Conservation (phyloP, 2,329 filamentous ascomycete species). For the Raffaelea arxii region DNA sequence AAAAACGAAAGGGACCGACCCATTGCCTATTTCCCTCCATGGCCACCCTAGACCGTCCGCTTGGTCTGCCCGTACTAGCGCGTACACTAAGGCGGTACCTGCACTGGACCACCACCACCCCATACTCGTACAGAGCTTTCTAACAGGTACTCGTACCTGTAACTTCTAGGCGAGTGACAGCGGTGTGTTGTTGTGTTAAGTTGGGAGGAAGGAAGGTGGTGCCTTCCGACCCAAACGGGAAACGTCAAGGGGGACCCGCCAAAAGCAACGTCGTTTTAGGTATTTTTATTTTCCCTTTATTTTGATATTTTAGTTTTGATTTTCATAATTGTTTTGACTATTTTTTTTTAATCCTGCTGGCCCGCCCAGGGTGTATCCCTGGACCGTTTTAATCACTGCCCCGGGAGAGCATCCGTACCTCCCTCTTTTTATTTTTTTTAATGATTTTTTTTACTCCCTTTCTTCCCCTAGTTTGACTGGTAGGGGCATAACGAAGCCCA, state of each 20-base stretch:
- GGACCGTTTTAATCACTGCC: constrained; percentile 7
- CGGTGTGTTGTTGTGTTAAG: too few relatives aligned
- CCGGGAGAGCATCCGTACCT: background rate
- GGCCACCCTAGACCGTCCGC: too few relatives aligned
- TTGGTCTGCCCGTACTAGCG: constrained; percentile 1
- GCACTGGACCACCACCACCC: background rate
- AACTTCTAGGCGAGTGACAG: too few relatives aligned
- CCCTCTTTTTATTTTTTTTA: background rate
- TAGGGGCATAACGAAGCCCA: too few relatives aligned
- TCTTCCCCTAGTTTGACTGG: background rate
- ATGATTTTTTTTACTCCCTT: too few relatives aligned
- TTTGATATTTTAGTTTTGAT: background rate
- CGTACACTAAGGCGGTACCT: constrained; percentile 7
- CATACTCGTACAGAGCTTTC: too few relatives aligned
- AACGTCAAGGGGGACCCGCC: constrained; percentile 2
- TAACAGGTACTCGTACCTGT: background rate
- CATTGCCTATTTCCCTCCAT: too few relatives aligned
- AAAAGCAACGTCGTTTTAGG: constrained; percentile 4
- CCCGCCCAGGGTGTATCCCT: background rate
- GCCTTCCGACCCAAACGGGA: background rate
- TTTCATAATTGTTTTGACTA: too few relatives aligned
- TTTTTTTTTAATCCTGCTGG: background rate
- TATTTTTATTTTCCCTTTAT: background rate
- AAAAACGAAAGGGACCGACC: too few relatives aligned
- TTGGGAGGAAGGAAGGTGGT: background rate